phyloP scores from a whole-genome alignment of 208 protist species.

The Leishmania martiniquensis region DNA sequence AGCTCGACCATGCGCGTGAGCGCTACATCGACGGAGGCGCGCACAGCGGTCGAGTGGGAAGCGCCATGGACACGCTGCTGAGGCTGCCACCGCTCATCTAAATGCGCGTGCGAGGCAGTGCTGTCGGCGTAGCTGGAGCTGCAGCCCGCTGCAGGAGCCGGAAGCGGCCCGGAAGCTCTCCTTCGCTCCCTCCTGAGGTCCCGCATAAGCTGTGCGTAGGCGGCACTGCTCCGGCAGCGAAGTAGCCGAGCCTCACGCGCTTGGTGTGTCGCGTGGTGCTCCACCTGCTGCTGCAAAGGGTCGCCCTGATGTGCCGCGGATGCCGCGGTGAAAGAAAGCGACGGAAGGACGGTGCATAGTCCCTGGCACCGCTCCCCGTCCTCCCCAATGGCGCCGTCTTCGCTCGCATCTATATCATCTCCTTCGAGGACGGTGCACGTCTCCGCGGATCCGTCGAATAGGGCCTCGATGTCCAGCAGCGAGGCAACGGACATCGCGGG shows the following conservation, averaged over 20 bases:
- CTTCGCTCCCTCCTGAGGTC: neutral
- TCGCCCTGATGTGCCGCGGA: neutral
- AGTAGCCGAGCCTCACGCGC: constrained; percentile 5
- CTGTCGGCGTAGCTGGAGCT: neutral
- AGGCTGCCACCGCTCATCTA: neutral
- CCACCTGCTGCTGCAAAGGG: neutral
- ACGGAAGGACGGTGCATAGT: neutral
- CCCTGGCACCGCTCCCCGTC: neutral
- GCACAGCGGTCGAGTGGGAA: neutral
- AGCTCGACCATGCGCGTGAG: constrained; percentile 28
- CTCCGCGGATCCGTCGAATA: constrained; percentile 7
- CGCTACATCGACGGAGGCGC: constrained; percentile 11
- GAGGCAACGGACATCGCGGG: constrained; percentile 21
- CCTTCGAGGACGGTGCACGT: neutral
- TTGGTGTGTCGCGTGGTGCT: neutral
- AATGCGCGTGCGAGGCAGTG: neutral
- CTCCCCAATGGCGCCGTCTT: neutral
- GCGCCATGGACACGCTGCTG: neutral
- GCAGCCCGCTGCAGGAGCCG: neutral
- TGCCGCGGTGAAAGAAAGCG: too few species aligned
- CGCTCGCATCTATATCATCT: neutral
- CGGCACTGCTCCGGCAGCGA: constrained; percentile 22
- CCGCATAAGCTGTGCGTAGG: constrained; percentile 15
- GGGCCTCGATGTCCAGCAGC: constrained; percentile 17
- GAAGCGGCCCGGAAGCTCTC: neutral